Evolutionary conservation across 2,329 filamentous ascomycete genomes (phyloP).

Genomic region (Aureobasidium sp.): DNA sequence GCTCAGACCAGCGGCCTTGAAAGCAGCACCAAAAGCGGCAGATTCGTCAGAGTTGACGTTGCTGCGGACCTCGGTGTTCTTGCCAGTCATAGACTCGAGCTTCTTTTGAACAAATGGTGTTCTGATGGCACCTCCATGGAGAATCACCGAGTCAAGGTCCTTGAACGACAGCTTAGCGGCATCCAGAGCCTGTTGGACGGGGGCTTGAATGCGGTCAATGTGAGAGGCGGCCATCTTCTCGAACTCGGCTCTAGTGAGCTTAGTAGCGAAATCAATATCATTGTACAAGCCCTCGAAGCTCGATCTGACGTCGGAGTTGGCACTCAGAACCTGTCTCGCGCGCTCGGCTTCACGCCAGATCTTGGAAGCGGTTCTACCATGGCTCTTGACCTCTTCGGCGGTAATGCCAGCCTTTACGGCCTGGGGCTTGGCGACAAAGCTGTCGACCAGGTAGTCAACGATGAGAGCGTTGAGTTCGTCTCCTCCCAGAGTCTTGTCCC

Average conservation of each 20-base stretch:
- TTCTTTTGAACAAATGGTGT: slow-evolving; percentile 92
- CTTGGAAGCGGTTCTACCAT: slow-evolving; percentile 82
- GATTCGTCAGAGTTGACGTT: slow-evolving; percentile 98
- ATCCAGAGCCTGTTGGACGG: slow-evolving; percentile 67
- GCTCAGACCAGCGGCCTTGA: slow-evolving; percentile 86
- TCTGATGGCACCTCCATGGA: slow-evolving; percentile 82
- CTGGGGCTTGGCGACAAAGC: slow-evolving; percentile 61
- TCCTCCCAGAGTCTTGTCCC: slow-evolving; percentile 84
- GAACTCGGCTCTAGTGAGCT: slow-evolving; percentile 71
- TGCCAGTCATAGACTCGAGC: slow-evolving; percentile 68
- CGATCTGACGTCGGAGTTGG: slow-evolving; percentile 73
- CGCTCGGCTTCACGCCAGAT: slow-evolving; percentile 90
- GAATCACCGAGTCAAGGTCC: slow-evolving; percentile 82
- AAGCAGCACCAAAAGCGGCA: slow-evolving; percentile 90
- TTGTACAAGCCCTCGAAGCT: slow-evolving; percentile 87
- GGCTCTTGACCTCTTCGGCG: slow-evolving; percentile 56
- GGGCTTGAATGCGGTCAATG: slow-evolving; percentile 59
- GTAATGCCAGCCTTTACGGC: slow-evolving; percentile 60
- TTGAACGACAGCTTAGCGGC: slow-evolving; percentile 63
- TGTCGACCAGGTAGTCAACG: slow-evolving; percentile 76
- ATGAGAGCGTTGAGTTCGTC: slow-evolving; percentile 84
- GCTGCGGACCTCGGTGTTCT: slow-evolving; percentile 71
- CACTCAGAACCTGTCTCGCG: slow-evolving; percentile 81
- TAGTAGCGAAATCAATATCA: slow-evolving; percentile 89
- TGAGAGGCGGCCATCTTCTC: slow-evolving; percentile 68